Percentiles rank a stretch among this genome's conserved stretches.
These are phyloP conservation scores for Diaporthe ilicicola DNA, from an alignment of 2,329 filamentous ascomycete genomes.

Conservation along the genomic window DNA sequence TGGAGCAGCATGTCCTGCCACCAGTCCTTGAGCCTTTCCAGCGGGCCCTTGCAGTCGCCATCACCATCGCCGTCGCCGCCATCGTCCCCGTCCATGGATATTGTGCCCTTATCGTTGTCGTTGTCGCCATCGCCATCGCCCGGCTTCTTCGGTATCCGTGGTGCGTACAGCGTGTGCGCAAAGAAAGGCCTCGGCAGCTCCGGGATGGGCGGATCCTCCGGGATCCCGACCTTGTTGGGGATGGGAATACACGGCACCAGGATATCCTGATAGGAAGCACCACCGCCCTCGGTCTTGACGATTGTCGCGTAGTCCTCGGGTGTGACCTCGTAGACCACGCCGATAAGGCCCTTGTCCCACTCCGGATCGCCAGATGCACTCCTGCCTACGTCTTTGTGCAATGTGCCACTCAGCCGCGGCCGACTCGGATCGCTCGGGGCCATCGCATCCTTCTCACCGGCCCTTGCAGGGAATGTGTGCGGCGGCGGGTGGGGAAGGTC, in stretches of 20 bases:
- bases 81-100: conserved; percentile 2
- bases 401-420: conserved; percentile 28
- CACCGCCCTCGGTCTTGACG: conserved; percentile 89
- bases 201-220: conserved; percentile 66
- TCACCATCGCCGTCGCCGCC: conserved; percentile 4
- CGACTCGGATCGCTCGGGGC: too few relatives aligned
- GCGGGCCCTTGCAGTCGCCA: conserved; percentile 31
- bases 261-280: conserved; percentile 84
- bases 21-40: conserved; percentile 48
- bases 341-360: conserved; percentile 86
- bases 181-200: conserved; percentile 71
- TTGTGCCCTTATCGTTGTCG: not conserved
- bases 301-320: conserved; percentile 83
- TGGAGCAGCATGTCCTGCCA: conserved; percentile 55
- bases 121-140: conserved; percentile 35
- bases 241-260: conserved; percentile 80
- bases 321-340: conserved; percentile 96
- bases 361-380: conserved; percentile 55
- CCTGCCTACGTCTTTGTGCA: not conserved
- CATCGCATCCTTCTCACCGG: not conserved
- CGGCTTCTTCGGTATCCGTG: conserved; percentile 53
- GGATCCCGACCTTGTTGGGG: conserved; percentile 64
- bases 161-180: conserved; percentile 85
- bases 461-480: conserved; percentile 21
- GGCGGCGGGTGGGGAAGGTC: conserved; percentile 37